Base-by-base conservation (phyloP, 2,329 filamentous ascomycete genomes). In the Cladosporium sp. region DNA sequence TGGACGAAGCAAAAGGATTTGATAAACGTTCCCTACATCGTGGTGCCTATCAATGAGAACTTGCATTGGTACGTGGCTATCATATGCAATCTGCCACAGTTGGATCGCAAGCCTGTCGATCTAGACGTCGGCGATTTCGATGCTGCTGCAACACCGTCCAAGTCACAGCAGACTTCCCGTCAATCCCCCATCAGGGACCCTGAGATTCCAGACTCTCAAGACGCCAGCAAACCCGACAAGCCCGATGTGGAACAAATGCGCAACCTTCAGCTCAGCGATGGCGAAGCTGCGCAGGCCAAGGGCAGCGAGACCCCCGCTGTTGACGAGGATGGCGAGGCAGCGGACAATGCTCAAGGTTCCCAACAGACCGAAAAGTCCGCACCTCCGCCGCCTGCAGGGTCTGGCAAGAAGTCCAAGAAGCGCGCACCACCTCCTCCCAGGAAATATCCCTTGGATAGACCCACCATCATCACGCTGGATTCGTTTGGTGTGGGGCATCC, bases 61-160 rank as follows among this genome's bases (percentile, higher is more conserved):
- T 54, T 61, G 1, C 93, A 98, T 69, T 98, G 95, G 93, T 97
- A 93, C 70, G 75, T 97, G 59, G 90, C 89, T 11, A 92, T 98
- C 52, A 92, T 98, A 49, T 95, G 89, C 78, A 95, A 98, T 63
- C 78, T 92, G 2, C 80, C 82, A 3, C 83, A 78, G 48, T 75
- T 93, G n/a, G 59, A 62, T 31, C 67, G 71, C 33, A 68, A 65
- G 28, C 38, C 48, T 1, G 34, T 52, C 3, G 48, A 37, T 9
- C 32, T 46, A 3, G 57, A 54, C 9, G 57, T 59, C 10, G 48
- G 53, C 8, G 56, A 49, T 2, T 28, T 31, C 19, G 52, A 49
- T 38, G 43, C 4, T 35, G 18, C 34, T 28, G 45, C 43, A 10
- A 54, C 43, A 28, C 33, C 40, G 43, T 49, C 22, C 35, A 46